Base-by-base conservation (phyloP, 352 stramenopile genomes). In the Peronosclerospora sorghi region DNA sequence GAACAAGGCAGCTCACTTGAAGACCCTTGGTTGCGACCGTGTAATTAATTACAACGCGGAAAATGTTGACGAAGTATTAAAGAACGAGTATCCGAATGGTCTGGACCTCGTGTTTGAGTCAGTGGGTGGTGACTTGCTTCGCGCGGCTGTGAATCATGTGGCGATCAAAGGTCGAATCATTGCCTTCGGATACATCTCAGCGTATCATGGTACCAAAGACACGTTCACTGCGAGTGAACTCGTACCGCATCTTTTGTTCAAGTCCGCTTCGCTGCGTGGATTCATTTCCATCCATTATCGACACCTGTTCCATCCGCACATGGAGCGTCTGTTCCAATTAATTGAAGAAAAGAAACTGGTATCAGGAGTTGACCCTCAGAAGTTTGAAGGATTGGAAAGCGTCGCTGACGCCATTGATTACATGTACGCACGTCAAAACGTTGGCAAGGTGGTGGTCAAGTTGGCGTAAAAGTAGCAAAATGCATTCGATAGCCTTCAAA, bases 31-130 rank as follows among this genome's bases (percentile, higher is more conserved):
- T 10, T 60, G 52, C 6, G 46, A 60, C 19, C 52, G 52, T 4
- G 52, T 56, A 2, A 60, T 60, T n/a, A 60, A 60, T 32, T 60
- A 56, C 46, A 60, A 24, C 5, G 51, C 51, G 40, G 46, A 60
- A 32, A 41, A 60, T 20, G 52, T 60, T 23, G 52, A 32, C 6
- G n/a, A 35, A 18, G 52, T 60, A 23, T 26, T 60, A 13, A 56
- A 51, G 34, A 56, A 60, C 12, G 46, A 60, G 30, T 60, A 60
- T n/a, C 51, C 51, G 18, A 56, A 48, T 5, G 51, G 51, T 7
- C 5, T 60, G 17, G 28, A 60, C 29, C 46, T 60, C 29, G 51
- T 56, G 40, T 60, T 60, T 17, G 51, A 60, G 45, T 48, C 45
- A 0, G 51, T 60, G n/a, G 46, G 51, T 8, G 51, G 51, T n/a